These are phyloP conservation scores for Panaeolus cyanescens DNA, from an alignment of 768 basidiomycete species.

Conservation along the genomic window DNA sequence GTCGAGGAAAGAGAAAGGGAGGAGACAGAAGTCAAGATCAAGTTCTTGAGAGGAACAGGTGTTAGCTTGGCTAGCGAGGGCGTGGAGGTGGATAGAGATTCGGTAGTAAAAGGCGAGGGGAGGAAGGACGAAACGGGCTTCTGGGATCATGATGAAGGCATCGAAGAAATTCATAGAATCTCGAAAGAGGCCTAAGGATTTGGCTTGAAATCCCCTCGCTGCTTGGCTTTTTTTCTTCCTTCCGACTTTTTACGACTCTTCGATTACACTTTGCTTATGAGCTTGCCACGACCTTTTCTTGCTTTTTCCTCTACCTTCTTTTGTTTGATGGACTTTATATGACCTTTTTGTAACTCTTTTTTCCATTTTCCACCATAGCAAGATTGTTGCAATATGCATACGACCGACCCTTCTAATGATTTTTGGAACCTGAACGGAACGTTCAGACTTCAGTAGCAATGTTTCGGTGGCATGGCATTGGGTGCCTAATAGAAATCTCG, in stretches of 20 bases:
- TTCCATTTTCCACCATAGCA: not conserved
- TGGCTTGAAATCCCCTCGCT: not conserved
- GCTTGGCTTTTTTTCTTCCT: not conserved
- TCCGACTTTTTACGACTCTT: not conserved
- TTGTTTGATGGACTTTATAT: not conserved
- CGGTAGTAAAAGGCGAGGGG: conserved; percentile 19
- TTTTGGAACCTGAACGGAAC: too few relatives aligned
- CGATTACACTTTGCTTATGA: not conserved
- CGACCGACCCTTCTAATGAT: not conserved
- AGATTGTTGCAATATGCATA: not conserved
- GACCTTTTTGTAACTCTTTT: not conserved
- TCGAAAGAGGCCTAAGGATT: conserved; percentile 60
- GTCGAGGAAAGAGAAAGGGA: conserved; percentile 55
- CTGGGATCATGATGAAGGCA: conserved; percentile 75
- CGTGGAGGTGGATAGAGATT: conserved; percentile 13
- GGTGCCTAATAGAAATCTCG: too few relatives aligned
- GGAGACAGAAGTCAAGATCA: conserved; percentile 49
- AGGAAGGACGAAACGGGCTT: conserved; percentile 39
- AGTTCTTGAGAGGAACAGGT: conserved; percentile 32
- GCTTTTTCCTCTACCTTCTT: not conserved
- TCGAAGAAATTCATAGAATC: conserved; percentile 68
- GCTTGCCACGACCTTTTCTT: not conserved
- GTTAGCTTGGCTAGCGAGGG: conserved; percentile 16
- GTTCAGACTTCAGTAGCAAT: too few relatives aligned
- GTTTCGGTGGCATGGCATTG: too few relatives aligned